Base-by-base conservation (phyloP, 1,284 basidiomycete genomes). In the Cystobasidiaceae sp. region DNA sequence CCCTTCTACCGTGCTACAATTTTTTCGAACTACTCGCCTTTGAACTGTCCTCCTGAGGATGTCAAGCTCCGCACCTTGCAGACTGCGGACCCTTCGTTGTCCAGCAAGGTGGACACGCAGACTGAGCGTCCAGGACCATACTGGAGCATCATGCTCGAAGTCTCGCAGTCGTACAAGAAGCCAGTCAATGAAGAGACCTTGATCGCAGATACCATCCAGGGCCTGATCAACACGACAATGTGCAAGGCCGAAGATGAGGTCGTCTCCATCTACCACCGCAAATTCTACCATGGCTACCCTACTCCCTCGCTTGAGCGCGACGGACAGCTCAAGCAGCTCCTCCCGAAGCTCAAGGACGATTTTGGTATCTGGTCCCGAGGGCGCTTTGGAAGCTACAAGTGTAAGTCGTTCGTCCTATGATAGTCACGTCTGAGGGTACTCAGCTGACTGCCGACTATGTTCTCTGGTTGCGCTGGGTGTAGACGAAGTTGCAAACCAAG, bases 1-100 rank as follows among this genome's bases (percentile, higher is more conserved):
- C 81, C 81, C 39, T 82, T 81, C 76, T 82, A 82, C 76, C 78
- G 81, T 45, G 80, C 79, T 17, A 82, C 81, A 64, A 80, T 82
- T 73, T 82, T 82, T 72, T 80, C 79, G 68, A 81, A 81, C 76
- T 82, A 82, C 74, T 80, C 79, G 37, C 80, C 79, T 34, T 75
- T 78, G 77, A 81, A 82, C 74, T 77, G 77, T 64, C 81, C 81
- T 2, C 70, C 75, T 61, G 69, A 71, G 27, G 73, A 76, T 34
- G 73, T 71, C 57, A 75, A 77, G 72, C 76, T 81, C 25, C 75
- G 77, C 41, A 81, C 80, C 13, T 66, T 81, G 6, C 80, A 79
- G 72, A 78, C 76, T 51, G 80, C 80, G 64, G 79, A 81, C 71
- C 76, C 79, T 0, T 68, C 73, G 41, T 71, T 78, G 57, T 76